Evolutionary conservation across 2,329 filamentous ascomycete genomes (phyloP).

Genomic region (Fusarium veterinarium): DNA sequence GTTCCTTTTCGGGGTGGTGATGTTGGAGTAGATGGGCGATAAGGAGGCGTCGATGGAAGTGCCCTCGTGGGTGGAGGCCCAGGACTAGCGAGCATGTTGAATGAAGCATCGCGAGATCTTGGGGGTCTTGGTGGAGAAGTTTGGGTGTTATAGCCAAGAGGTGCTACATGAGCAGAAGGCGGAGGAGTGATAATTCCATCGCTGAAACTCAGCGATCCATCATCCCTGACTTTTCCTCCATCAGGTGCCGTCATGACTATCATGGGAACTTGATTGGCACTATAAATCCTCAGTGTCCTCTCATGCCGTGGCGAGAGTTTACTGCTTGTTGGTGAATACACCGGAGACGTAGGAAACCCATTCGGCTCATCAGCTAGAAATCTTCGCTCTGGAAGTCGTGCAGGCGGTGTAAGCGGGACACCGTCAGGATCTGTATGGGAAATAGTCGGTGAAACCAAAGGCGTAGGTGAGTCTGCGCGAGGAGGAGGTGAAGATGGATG

Average conservation of each 20-base stretch:
- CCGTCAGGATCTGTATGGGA: slow-evolving; percentile 41
- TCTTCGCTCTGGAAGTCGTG: slow-evolving; percentile 59
- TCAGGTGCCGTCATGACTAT: slow-evolving; percentile 31
- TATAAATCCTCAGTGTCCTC: slow-evolving; percentile 24
- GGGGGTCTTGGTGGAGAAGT: slow-evolving; percentile 27
- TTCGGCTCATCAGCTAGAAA: slow-evolving; percentile 43
- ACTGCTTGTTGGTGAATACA: slow-evolving; percentile 52
- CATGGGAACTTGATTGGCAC: slow-evolving; percentile 28
- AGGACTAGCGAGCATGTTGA: slow-evolving; percentile 45
- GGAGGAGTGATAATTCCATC: slow-evolving; percentile 19
- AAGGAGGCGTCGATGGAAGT: slow-evolving; percentile 45
- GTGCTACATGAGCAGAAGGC: slow-evolving; percentile 1
- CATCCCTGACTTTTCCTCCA: slow-evolving; percentile 8
- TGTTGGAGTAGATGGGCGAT: slow-evolving; percentile 24
- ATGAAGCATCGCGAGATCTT: slow-evolving; percentile 17
- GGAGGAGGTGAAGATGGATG: slow-evolving; percentile 40
- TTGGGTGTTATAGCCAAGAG: not conserved
- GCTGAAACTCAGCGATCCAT: slow-evolving; percentile 1
- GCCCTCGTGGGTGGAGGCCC: slow-evolving; percentile 60
- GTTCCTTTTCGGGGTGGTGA: slow-evolving; percentile 15
- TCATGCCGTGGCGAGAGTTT: slow-evolving; percentile 52
- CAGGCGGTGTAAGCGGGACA: slow-evolving; percentile 57
- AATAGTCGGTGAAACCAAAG: slow-evolving; percentile 54
- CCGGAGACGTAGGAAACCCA: slow-evolving; percentile 53
- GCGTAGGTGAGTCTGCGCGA: slow-evolving; percentile 53